phyloP scores from a whole-genome alignment of 2,329 filamentous ascomycete species.

The Epichloe gansuensis region DNA sequence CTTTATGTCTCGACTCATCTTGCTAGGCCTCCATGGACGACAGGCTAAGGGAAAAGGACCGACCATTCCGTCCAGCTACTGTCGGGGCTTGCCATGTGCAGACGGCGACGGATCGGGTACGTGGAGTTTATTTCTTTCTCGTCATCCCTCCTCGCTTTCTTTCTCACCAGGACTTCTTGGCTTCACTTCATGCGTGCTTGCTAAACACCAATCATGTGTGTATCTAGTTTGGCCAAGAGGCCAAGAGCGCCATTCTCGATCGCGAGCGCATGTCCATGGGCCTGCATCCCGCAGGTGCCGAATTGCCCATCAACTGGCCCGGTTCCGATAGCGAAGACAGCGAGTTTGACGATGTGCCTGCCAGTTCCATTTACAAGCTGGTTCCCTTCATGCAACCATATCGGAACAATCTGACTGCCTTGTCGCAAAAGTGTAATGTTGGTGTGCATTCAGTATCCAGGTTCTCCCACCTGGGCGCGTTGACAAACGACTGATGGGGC shows the following conservation, averaged over 20 bases:
- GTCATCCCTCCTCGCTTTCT: too few relatives aligned
- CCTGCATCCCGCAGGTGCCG: not conserved
- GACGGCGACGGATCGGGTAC: conserved; percentile 24
- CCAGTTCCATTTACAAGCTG: conserved; percentile 16
- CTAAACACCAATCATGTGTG: not conserved
- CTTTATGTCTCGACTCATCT: conserved; percentile 3
- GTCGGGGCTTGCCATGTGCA: conserved; percentile 26
- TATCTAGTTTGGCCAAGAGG: conserved; percentile 24
- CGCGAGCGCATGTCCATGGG: conserved; percentile 19
- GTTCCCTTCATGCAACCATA: conserved; percentile 25
- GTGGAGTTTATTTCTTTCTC: conserved; percentile 5
- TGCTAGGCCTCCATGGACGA: conserved; percentile 9
- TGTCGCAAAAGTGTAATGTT: conserved; percentile 46
- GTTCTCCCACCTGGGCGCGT: not conserved
- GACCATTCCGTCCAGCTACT: conserved; percentile 14
- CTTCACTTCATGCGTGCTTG: not conserved
- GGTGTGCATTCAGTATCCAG: not conserved
- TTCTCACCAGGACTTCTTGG: too few relatives aligned
- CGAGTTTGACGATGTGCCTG: conserved; percentile 6
- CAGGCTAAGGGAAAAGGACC: not conserved
- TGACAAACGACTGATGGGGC: not conserved
- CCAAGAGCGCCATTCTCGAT: conserved; percentile 19
- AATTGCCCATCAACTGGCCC: conserved; percentile 19
- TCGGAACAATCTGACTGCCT: conserved; percentile 43
- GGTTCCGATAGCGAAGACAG: conserved; percentile 12